phyloP scores from a whole-genome alignment of 768 basidiomycete species.

The Hemileccinum impolitum region DNA sequence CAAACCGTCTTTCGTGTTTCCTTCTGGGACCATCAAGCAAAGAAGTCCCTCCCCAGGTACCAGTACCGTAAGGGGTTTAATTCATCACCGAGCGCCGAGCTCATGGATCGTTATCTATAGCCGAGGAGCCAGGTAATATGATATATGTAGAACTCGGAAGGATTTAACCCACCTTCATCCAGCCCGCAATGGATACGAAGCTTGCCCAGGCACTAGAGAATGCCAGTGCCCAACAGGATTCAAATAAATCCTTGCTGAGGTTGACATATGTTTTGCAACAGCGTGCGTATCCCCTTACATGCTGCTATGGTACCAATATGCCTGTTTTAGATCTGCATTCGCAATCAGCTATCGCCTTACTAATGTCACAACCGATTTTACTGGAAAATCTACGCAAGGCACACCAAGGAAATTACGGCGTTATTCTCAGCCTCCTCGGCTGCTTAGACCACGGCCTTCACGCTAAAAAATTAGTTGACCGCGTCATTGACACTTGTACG shows the following conservation, averaged over 20 bases:
- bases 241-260: constrained; percentile 69
- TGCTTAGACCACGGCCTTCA: constrained; percentile 83
- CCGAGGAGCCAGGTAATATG: constrained; percentile 29
- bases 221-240: constrained; percentile 76
- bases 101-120: constrained; percentile 13
- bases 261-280: constrained; percentile 80
- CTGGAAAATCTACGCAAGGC: constrained; percentile 88
- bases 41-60: constrained; percentile 35
- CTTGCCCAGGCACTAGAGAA: constrained; percentile 67
- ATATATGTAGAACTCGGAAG: neutral
- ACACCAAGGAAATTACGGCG: constrained; percentile 86
- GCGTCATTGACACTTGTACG: constrained; percentile 74
- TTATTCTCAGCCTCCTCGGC: constrained; percentile 90
- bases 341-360: constrained; percentile 78
- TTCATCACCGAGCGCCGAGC: neutral
- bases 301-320: neutral
- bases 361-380: constrained; percentile 75
- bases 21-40: constrained; percentile 11
- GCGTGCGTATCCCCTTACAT: constrained; percentile 40
- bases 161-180: constrained; percentile 9
- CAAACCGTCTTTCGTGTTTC: constrained; percentile 27
- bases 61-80: constrained; percentile 43
- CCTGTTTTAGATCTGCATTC: constrained; percentile 58
- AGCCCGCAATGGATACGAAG: constrained; percentile 51
- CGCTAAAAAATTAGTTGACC: constrained; percentile 88